phyloP scores from a whole-genome alignment of 208 protist genomes.

The Crithidia mellificae region DNA sequence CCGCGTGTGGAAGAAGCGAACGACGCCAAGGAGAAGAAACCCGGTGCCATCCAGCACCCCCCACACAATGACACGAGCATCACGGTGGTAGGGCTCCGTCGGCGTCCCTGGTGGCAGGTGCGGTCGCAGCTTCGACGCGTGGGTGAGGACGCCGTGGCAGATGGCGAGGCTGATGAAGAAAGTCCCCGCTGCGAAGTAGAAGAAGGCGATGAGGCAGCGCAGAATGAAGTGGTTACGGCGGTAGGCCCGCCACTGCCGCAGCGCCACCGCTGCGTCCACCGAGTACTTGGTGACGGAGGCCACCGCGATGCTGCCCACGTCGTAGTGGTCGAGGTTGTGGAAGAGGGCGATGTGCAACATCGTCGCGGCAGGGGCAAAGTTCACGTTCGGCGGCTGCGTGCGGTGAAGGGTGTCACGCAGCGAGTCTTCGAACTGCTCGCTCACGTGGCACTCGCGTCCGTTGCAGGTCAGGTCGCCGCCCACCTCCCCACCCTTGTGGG shows the following conservation, averaged over 20 bases:
- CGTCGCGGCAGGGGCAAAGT: slow-evolving; percentile 29
- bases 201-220: slow-evolving; percentile 13
- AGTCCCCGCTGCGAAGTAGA: slow-evolving; percentile 16
- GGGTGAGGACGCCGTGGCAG: slow-evolving; percentile 31
- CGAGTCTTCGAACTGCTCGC: slow-evolving; percentile 18
- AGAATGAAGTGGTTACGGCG: slow-evolving; percentile 16
- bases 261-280: slow-evolving; percentile 22
- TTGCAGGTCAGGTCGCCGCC: not conserved
- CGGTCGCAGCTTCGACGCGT: slow-evolving; percentile 2
- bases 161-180: slow-evolving; percentile 40
- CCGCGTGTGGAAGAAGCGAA: slow-evolving; percentile 16
- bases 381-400: slow-evolving; percentile 13
- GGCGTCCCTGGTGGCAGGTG: slow-evolving; percentile 21
- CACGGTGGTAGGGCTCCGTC: slow-evolving; percentile 11
- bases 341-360: slow-evolving; percentile 48
- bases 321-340: slow-evolving; percentile 31
- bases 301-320: slow-evolving; percentile 46
- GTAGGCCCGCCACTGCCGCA: slow-evolving; percentile 16
- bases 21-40: slow-evolving; percentile 25
- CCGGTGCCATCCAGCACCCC: slow-evolving; percentile 30
- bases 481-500: not conserved
- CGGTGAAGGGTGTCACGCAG: slow-evolving; percentile 31
- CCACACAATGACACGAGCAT: slow-evolving; percentile 41
- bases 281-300: slow-evolving; percentile 34
- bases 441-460: slow-evolving; percentile 2